Base-by-base conservation (phyloP, 352 stramenopile genomes). In the Pythium utonaiense region DNA sequence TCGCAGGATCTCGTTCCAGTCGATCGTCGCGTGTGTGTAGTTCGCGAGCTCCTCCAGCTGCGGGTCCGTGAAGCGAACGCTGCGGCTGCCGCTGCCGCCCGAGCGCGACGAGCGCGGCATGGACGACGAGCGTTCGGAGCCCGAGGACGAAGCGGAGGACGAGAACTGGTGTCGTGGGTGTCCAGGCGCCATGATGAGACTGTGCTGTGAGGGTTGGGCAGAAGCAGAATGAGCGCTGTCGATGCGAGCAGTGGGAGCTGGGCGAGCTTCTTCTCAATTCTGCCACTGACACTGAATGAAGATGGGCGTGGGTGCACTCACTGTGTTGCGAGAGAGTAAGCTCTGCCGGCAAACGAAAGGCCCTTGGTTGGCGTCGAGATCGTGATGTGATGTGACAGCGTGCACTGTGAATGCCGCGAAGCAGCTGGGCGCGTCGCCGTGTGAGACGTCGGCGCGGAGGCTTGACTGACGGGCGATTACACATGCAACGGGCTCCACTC, bases 1-100 rank as follows among this genome's bases (percentile, higher is more conserved):
- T 22, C 49, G 53, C 47, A 70, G 52, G 30, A 71, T 63, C 13
- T 64, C 31, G 36, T 28, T 52, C 65, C 65, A 72, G 53, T 64
- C 38, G 55, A 68, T 62, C 14, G 3, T 14, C 8, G 14, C 17
- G 21, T 62, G 59, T n/a, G 59, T 62, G 14, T 51, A 14, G 14
- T 21, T 17, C 2, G 65, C 56, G 16, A 68, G 25, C 9, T 44
- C 50, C 0, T 53, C 51, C 25, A 72, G 50, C 6, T 33, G 31
- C 31, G 28, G 22, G 49, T 71, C 64, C 31, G 47, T 64, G 38
- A 66, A 33, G 21, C 27, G 16, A 5, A 68, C 38, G 48, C 38
- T 53, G 53, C 61, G 53, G 53, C 33, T 57, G 51, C 51, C 30
- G 30, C 36, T 67, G 25, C 36, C 22, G 22, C 38, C 27, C 25